Base-by-base conservation (phyloP, 2,329 filamentous ascomycete genomes). In the Apiospora saccharicola region DNA sequence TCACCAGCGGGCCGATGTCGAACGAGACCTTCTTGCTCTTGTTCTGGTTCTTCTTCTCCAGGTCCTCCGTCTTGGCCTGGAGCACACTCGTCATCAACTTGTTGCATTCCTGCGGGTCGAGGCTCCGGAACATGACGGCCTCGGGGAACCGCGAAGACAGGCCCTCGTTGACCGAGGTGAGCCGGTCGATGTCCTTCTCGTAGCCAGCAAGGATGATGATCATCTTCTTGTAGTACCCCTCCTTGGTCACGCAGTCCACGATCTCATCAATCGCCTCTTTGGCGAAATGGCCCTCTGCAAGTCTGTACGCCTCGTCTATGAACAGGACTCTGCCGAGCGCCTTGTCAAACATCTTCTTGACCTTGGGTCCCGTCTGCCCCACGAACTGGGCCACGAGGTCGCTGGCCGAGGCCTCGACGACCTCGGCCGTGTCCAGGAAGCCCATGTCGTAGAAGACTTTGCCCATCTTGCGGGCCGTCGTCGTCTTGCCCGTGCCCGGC, bases 381-480 rank as follows among this genome's bases (percentile, higher is more conserved):
- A 91, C 74, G 24, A 90, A 95, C 73, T 92, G 84, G 0, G 90
- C 93, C 0, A 95, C 85, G 0, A 95, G 79, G 46, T 95, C 92
- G 0, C 90, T 89, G 0, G 91, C 90, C 0, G 93, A 94, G 67
- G 86, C 89, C 71, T 94, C 91, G 0, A 90, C 79, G 0, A 94
- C 90, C 37, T 91, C 87, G 0, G 85, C 86, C 0, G 84, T 84
- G 0, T 88, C 81, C 0, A 95, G 82, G 46, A 95, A 88, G 0
- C 92, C 92, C 86, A 94, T 89, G 75, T 95, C 90, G 77, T 93
- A 95, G 77, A 90, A 95, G 0, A 95, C 84, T 74, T 93, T 88
- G 4, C 93, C 93, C 86, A 95, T 93, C 73, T 91, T 92, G n/a
- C 87, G 83, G 0, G 93, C 93, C 0, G 85, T 94, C 0, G 90